Conservation (phyloP, 495 filamentous ascomycete genomes). For the Amphirosellinia nigrospora region DNA sequence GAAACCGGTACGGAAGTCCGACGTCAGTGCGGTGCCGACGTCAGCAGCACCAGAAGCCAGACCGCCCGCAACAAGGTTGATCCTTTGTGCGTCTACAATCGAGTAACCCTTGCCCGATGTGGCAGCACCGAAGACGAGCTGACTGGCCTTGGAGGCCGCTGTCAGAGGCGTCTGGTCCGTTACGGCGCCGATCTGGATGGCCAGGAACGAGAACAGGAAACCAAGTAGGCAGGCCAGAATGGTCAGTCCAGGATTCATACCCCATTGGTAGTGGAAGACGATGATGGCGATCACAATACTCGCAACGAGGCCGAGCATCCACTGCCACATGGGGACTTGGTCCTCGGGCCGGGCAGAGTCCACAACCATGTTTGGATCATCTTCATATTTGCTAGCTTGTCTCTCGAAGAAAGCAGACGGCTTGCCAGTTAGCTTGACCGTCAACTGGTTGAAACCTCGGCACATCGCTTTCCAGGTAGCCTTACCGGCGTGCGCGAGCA, state of each 20-base stretch:
- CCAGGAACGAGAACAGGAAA: slow-evolving; percentile 73
- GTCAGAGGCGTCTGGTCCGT: slow-evolving; percentile 71
- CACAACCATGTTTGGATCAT: slow-evolving; percentile 47
- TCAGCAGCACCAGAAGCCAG: slow-evolving; percentile 65
- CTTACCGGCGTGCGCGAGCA: slow-evolving; percentile 59
- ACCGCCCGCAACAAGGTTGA: slow-evolving; percentile 69
- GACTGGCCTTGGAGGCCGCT: slow-evolving; percentile 69
- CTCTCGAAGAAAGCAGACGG: slow-evolving; percentile 53
- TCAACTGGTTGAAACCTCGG: slow-evolving; percentile 46
- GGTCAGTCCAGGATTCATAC: slow-evolving; percentile 65
- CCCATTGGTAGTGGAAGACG: slow-evolving; percentile 65
- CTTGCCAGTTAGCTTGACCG: slow-evolving; percentile 49
- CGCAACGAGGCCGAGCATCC: slow-evolving; percentile 58
- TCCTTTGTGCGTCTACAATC: slow-evolving; percentile 57
- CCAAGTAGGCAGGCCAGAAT: slow-evolving; percentile 66
- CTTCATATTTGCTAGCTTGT: slow-evolving; percentile 41
- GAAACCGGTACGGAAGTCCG: slow-evolving; percentile 69
- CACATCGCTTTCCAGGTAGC: slow-evolving; percentile 56
- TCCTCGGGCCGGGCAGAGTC: slow-evolving; percentile 61
- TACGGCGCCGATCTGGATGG: slow-evolving; percentile 67
- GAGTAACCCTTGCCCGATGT: slow-evolving; percentile 56
- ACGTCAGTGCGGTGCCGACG: slow-evolving; percentile 56
- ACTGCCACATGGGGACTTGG: slow-evolving; percentile 68
- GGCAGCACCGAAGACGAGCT: slow-evolving; percentile 68
- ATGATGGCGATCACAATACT: slow-evolving; percentile 61